A percentile compares a stretch with the other conserved stretches of the same genome.
phyloP scores from a whole-genome alignment of 257 asterid genomes.

The Linaria vulgaris region DNA sequence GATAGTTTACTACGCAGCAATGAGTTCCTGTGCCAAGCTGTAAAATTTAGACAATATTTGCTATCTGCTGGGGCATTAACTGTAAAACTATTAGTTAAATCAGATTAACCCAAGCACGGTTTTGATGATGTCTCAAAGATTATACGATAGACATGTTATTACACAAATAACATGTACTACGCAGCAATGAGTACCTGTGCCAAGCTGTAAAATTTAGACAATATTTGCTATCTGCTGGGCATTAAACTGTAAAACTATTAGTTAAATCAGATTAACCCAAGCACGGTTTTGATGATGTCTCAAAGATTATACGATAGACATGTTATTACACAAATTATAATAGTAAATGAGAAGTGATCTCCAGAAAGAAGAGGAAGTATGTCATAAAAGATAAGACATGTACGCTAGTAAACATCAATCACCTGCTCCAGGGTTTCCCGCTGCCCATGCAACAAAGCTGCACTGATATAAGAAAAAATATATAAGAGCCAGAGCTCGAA shows the following conservation, averaged over 20 bases:
- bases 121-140: slow-evolving; percentile 1
- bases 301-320: background rate
- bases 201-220: background rate
- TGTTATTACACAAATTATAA: background rate
- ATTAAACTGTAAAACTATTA: background rate
- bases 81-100: background rate
- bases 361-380: background rate
- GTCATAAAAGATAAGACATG: slow-evolving; percentile 8
- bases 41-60: background rate
- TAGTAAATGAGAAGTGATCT: background rate
- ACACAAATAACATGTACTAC: no score
- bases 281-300: background rate
- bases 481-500: slow-evolving; percentile 24
- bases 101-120: background rate
- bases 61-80: background rate
- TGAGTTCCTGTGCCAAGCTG: background rate
- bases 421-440: slow-evolving; percentile 89
- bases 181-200: no score
- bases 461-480: slow-evolving; percentile 47
- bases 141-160: background rate
- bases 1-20: no score
- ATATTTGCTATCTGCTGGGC: background rate
- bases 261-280: background rate
- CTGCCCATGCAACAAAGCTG: slow-evolving; percentile 88
- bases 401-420: slow-evolving; percentile 22